phyloP scores from a whole-genome alignment of 768 basidiomycete species.

The Tricholoma hemisulphureum region DNA sequence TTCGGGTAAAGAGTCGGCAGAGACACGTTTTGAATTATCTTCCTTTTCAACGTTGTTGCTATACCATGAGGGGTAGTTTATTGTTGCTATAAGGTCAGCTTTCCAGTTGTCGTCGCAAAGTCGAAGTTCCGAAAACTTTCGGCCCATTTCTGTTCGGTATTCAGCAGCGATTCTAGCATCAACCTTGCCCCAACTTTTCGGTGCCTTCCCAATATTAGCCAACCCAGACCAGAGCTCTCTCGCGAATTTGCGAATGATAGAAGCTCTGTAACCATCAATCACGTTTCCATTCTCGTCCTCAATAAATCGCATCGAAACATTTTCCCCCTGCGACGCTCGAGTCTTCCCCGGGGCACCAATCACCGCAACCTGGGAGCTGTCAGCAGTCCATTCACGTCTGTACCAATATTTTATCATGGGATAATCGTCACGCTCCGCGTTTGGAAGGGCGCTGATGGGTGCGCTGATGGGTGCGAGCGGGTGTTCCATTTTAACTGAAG shows the following conservation, averaged over 20 bases:
- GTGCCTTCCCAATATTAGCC: neutral
- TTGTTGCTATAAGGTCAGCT: conserved; percentile 1
- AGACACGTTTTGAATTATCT: no score
- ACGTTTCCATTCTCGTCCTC: no score
- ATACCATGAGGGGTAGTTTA: conserved; percentile 7
- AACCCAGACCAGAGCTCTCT: neutral
- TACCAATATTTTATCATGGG: neutral
- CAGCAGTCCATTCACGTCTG: neutral
- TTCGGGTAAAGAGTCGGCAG: no score
- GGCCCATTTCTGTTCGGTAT: conserved; percentile 3
- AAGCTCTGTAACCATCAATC: neutral
- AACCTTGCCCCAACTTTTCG: conserved; percentile 2
- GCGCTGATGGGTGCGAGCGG: neutral
- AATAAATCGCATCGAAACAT: neutral
- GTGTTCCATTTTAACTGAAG: neutral
- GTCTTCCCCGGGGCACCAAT: neutral
- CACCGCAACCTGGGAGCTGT: neutral
- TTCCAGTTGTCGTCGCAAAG: conserved; percentile 14
- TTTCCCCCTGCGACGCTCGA: neutral
- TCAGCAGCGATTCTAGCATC: neutral
- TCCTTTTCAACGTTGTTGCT: no score
- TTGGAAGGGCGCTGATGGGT: neutral
- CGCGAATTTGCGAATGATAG: neutral
- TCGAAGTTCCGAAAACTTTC: conserved; percentile 2
- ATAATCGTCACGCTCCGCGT: neutral